Evolutionary conservation across 2,329 filamentous ascomycete genomes (phyloP).

Genomic region (Botrytis cinerea): DNA sequence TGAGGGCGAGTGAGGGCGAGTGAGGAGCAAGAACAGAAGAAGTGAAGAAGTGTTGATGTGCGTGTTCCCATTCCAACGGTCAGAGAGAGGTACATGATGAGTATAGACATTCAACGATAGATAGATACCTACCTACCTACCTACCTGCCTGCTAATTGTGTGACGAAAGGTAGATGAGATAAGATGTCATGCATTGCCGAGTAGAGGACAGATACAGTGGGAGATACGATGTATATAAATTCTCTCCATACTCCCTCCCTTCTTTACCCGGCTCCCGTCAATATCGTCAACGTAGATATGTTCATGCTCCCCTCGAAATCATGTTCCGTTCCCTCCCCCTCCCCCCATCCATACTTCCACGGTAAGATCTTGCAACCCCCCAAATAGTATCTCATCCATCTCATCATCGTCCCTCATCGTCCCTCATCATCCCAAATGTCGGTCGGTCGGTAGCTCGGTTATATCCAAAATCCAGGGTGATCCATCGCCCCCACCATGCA

Average conservation of each 20-base stretch:
- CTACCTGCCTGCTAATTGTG: background rate
- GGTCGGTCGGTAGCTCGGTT: background rate
- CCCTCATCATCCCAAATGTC: background rate
- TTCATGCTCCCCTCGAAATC: background rate
- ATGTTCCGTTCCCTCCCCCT: no score
- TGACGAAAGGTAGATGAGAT: background rate
- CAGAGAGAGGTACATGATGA: background rate
- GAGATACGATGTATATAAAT: background rate
- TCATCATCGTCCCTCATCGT: no score
- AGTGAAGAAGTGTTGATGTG: background rate
- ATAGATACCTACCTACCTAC: background rate
- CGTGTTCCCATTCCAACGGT: no score
- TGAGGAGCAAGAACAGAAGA: background rate
- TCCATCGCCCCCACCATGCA: constrained; percentile 4
- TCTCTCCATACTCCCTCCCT: background rate
- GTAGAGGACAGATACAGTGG: background rate
- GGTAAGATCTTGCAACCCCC: background rate
- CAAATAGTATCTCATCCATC: background rate
- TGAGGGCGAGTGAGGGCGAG: background rate
- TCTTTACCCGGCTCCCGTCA: background rate
- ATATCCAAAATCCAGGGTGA: background rate
- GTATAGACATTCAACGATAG: background rate
- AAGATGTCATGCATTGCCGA: background rate
- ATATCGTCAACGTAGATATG: background rate
- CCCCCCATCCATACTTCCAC: background rate